phyloP scores from a whole-genome alignment of 2,329 filamentous ascomycete species.

The Colletotrichum sansevieriae region DNA sequence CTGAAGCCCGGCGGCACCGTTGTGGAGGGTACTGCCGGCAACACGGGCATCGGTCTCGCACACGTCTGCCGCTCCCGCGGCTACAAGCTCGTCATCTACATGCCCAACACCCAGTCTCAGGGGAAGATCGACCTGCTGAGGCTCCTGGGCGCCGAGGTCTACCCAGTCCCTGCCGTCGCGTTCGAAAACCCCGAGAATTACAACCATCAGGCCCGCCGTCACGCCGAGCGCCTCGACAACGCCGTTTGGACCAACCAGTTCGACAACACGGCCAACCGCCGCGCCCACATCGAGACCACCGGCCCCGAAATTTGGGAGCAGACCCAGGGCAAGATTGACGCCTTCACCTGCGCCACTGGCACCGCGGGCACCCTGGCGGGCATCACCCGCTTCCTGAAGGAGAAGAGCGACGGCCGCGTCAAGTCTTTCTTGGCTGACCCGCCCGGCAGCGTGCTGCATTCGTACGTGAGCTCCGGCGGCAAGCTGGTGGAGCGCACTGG shows the following conservation, averaged over 20 bases:
- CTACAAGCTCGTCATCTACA: slow-evolving; percentile 98
- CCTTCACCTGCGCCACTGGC: slow-evolving; percentile 95
- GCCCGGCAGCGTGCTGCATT: slow-evolving; percentile 92
- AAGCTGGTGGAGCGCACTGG: slow-evolving; percentile 85
- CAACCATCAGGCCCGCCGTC: slow-evolving; percentile 93
- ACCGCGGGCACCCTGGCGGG: slow-evolving; percentile 94
- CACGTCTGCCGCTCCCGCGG: slow-evolving; percentile 94
- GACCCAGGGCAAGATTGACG: slow-evolving; percentile 86
- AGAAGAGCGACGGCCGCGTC: slow-evolving; percentile 80
- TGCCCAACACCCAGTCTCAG: slow-evolving; percentile 98
- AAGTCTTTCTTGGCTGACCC: slow-evolving; percentile 94
- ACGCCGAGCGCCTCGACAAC: slow-evolving; percentile 87
- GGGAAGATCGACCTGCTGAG: slow-evolving; percentile 96
- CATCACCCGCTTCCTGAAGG: slow-evolving; percentile 89
- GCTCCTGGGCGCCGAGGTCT: slow-evolving; percentile 92
- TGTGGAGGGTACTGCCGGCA: slow-evolving; percentile 96
- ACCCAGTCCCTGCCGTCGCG: slow-evolving; percentile 94
- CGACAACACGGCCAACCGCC: slow-evolving; percentile 93
- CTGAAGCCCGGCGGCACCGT: slow-evolving; percentile 91
- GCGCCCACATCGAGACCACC: slow-evolving; percentile 96
- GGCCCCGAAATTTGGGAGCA: slow-evolving; percentile 98
- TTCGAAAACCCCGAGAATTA: slow-evolving; percentile 98
- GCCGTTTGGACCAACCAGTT: slow-evolving; percentile 99
- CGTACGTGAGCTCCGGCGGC: slow-evolving; percentile 88
- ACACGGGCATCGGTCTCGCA: slow-evolving; percentile 97